Conservation (phyloP, 768 basidiomycete genomes). For the Mycena venus region DNA sequence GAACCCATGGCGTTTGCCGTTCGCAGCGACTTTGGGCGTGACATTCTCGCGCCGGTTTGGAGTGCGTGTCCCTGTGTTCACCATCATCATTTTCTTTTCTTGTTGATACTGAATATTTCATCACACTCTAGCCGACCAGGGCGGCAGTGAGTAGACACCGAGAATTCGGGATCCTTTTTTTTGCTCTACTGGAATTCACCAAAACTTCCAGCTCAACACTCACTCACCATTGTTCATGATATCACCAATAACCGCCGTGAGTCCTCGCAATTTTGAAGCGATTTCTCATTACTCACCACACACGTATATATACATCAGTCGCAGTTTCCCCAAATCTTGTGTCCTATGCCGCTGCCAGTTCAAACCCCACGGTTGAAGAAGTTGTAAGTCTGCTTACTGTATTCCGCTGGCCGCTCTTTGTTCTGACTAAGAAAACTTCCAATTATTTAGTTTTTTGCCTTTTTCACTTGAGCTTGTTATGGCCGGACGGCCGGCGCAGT, state of each 20-base stretch:
- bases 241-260: conserved; percentile 11
- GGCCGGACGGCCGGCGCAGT: not conserved
- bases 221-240: conserved; percentile 14
- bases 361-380: conserved; percentile 9
- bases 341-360: conserved; percentile 8
- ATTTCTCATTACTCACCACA: conserved; percentile 9
- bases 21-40: conserved; percentile 6
- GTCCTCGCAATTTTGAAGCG: not conserved
- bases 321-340: conserved; percentile 13
- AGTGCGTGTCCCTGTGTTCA: conserved; percentile 9
- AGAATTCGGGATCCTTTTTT: conserved; percentile 1
- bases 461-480: conserved; percentile 21
- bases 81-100: not conserved
- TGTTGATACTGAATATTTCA: not conserved
- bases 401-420: conserved; percentile 7
- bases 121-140: conserved; percentile 12
- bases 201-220: conserved; percentile 7
- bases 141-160: conserved; percentile 6
- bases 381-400: conserved; percentile 13
- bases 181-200: not conserved
- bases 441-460: conserved; percentile 1
- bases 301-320: not conserved
- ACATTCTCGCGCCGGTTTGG: conserved; percentile 11
- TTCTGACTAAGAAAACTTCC: conserved; percentile 5
- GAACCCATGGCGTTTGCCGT: conserved; percentile 14